Evolutionary conservation across 768 basidiomycete species (phyloP), one percentile per base, ranked within the genome.

Genomic region (Mycena leptocephala): DNA sequence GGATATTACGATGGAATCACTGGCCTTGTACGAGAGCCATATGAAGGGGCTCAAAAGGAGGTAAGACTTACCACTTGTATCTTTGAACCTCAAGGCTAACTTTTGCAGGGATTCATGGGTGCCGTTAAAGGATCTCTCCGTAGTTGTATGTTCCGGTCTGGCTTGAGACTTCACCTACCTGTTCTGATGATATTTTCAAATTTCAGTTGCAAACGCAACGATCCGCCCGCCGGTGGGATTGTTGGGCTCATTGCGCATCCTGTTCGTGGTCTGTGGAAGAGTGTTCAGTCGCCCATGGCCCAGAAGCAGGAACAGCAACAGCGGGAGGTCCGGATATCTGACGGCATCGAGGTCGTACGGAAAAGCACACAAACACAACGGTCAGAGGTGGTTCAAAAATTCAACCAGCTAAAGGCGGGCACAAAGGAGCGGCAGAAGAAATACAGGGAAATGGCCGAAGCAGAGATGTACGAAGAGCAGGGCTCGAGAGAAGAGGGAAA

Each of bases 1-100:
- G 85, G 84, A 32, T 85, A 85, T 32, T 85, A 86, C 67, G 85
- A 86, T 59, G 86, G 84, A n/a, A 84, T 86, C 33, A 84, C 83
- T 28, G 85, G 85, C 20, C 81, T 84, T 9, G 81, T 85, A 53
- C 78, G 79, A 24, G 85, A 86, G 72, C 82, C 85, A 4, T 51
- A 81, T 9, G 78, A 79, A 77, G 85, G 85, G 1, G 85, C 84
- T 11, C 82, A 85, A 79, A 82, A 85, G 72, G 84, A 83, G 51
- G 79, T 84, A 55, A 55, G 65, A 35, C 61, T 55, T n/a, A 35
- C 14, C 32, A 56, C 30, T 26, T 24, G 39, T 61, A 18, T 68
- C 35, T 32, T 71, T 46, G 20, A 26, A n/a, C 22, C 61, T 37
- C 9, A 26, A 28, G 4, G 1, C 13, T 46, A 28, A 26, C 13